Evolutionary conservation across 2,329 filamentous ascomycete species (phyloP), one percentile per base, ranked within the genome.

Genomic region (Aureobasidium sp.): DNA sequence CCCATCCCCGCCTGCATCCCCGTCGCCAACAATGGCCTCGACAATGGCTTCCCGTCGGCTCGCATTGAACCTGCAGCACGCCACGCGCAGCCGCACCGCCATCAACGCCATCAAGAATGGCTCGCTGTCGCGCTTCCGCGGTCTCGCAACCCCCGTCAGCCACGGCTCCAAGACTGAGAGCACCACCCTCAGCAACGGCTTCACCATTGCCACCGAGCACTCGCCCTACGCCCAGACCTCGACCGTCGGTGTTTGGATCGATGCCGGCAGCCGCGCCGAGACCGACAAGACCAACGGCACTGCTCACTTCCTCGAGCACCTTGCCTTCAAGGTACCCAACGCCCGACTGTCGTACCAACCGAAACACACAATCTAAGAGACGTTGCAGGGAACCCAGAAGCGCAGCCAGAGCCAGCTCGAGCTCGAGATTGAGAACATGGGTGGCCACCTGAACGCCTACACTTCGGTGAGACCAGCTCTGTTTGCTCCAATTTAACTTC

Each of bases 361-460:
- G 33, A 4, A 29, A 17, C 57, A 27, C 54, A 29, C 33, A 42
- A 53, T 38, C 64, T 57, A 49, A 49, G 27, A 53, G 29, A 59
- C 21, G 54, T 45, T 31, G 47, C 64, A 92, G 92, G 94, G 94
- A 70, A 99, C 94, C 68, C 83, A 88, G 77, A 95, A 89, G 81
- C 86, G 94, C 78, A 91, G 89, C 67, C 94, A 99, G 79, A 89
- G 95, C 75, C 94, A 99, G 81, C 83, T 99, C 75, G 94, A 99
- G 82, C 87, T 99, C 67, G 94, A 99, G 82, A 97, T 99, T 74
- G 94, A 99, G 84, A 99, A 99, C 81, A 96, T 99, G 90, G 94
- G 94, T 76, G 94, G 90, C 67, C 94, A 99, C 81, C 84, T 99
- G 71, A 99, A 99, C 79, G 94, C 94, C 75, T 99, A 99, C 83